Conservation (phyloP, 805 yeast species). For the Candida argentea region DNA sequence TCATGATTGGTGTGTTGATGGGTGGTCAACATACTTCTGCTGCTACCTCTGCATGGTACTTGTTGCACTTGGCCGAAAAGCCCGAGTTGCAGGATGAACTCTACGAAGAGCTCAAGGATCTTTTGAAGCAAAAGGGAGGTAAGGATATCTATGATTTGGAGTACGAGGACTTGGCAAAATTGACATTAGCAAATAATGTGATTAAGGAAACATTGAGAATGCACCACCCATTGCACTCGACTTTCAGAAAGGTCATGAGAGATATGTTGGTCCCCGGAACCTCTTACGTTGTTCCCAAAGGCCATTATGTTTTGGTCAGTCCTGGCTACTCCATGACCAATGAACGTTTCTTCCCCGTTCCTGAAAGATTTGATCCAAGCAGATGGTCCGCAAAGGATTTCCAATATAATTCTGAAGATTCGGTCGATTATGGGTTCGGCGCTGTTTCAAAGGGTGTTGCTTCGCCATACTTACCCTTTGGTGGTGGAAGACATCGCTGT, state of each 20-base stretch:
- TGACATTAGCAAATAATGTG: slow-evolving; percentile 73
- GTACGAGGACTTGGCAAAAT: slow-evolving; percentile 72
- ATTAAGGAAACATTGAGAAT: slow-evolving; percentile 91
- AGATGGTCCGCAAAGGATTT: slow-evolving; percentile 56
- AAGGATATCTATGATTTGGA: slow-evolving; percentile 41
- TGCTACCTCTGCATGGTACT: slow-evolving; percentile 90
- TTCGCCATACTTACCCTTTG: slow-evolving; percentile 94
- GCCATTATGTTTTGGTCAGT: slow-evolving; percentile 82
- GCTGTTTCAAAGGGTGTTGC: slow-evolving; percentile 91
- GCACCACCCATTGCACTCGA: slow-evolving; percentile 94
- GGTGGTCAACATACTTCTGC: slow-evolving; percentile 99
- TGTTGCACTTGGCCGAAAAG: slow-evolving; percentile 80
- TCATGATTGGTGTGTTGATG: slow-evolving; percentile 92
- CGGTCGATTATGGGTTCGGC: slow-evolving; percentile 94
- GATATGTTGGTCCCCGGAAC: slow-evolving; percentile 75
- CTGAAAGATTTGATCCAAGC: slow-evolving; percentile 66
- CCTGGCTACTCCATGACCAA: slow-evolving; percentile 86
- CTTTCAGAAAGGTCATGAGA: slow-evolving; percentile 81
- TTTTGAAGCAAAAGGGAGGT: slow-evolving; percentile 37
- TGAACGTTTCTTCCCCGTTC: slow-evolving; percentile 70
- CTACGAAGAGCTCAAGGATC: slow-evolving; percentile 59
- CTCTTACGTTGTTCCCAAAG: slow-evolving; percentile 71
- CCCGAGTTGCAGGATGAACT: slow-evolving; percentile 81
- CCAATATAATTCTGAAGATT: slow-evolving; percentile 19
- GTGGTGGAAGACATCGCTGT: slow-evolving; percentile 99